Evolutionary conservation across 176 grass and related monocot genomes (phyloP), one percentile per base, ranked within the genome.

Genomic region (Triticum monococcum): DNA sequence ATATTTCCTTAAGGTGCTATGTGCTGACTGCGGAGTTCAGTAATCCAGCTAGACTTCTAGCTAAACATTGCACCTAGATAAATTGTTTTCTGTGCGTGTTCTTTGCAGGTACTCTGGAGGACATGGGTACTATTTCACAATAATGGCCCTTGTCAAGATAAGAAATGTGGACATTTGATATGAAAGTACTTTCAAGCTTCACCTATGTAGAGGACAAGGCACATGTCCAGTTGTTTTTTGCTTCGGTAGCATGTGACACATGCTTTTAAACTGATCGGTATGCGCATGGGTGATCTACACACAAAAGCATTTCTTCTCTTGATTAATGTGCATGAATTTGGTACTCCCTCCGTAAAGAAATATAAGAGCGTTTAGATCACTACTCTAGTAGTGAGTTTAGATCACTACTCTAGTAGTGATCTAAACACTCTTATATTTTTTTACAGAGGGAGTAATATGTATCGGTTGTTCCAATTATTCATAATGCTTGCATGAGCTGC

Each of bases 101-200:
- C 23, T 66, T 83, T 86, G 40, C 64, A 86, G 84, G 64, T 56
- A 57, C 40, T 64, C 16, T 82, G 52, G 59, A 86, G 25, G 57
- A 85, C 28, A 61, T 46, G 7, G 54, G 24, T 81, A 33, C 13
- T 66, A 13, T 54, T 85, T 64, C 79, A 68, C 68, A 80, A 71
- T 36, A 62, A 11, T 84, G 65, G 20, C 41, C 56, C n/a, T 89
- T 75, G 74, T 89, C 56, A 73, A 65, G 67, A 61, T 63, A 31
- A 7, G 1, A 45, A 46, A 25, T 45, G 64, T 62, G 48, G 63
- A 20, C 20, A 61, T 76, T 77, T 69, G 20, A 75, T 75, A 77
- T 48, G 25, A 81, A 89, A 61, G 77, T 81, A 77, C 62, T 75
- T 79, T 68, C 73, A 69, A 81, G 37, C 11, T 77, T 81, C 33